Conservation (phyloP, 1,139 yeast species). For the Starmera stellimalicola region DNA sequence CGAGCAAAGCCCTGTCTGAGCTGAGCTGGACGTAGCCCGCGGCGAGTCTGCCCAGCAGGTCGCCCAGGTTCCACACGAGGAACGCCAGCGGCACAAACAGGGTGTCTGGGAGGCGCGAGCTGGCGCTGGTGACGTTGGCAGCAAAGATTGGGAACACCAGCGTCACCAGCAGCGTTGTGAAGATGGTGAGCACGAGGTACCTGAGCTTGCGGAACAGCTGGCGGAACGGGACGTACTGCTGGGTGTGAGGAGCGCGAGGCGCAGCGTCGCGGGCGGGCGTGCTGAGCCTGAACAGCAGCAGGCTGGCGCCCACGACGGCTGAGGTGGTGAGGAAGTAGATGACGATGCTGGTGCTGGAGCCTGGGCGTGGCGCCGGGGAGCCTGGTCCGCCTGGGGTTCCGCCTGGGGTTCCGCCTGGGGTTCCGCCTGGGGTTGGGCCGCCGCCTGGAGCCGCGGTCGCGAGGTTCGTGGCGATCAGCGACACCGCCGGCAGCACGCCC, state of each 20-base stretch:
- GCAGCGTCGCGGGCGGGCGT: constrained; percentile 1
- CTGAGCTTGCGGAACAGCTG: constrained; percentile 38
- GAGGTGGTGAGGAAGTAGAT: too few species aligned
- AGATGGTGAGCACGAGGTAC: constrained; percentile 59
- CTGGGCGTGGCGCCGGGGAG: too few species aligned
- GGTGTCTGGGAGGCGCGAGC: constrained; percentile 23
- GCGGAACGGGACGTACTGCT: constrained; percentile 21
- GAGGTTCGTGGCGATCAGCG: constrained; percentile 51
- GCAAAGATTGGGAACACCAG: constrained; percentile 89
- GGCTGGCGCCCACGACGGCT: constrained; percentile 34
- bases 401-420: constrained; percentile 40
- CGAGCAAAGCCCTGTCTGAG: constrained; percentile 33
- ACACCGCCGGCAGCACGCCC: constrained; percentile 80
- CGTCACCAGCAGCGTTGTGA: constrained; percentile 67
- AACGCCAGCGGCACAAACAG: constrained; percentile 71
- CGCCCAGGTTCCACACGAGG: constrained; percentile 85
- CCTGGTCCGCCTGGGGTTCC: constrained; percentile 42
- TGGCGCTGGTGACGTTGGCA: constrained; percentile 49
- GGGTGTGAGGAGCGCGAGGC: too few species aligned
- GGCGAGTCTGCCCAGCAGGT: constrained; percentile 62
- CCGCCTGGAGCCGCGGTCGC: background rate
- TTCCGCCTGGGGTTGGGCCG: constrained; percentile 26
- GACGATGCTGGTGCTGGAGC: constrained; percentile 60
- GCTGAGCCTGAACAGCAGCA: constrained; percentile 22
- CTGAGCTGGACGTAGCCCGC: constrained; percentile 42